phyloP scores from a whole-genome alignment of 257 asterid species.

The Nicotiana tomentosiformis region DNA sequence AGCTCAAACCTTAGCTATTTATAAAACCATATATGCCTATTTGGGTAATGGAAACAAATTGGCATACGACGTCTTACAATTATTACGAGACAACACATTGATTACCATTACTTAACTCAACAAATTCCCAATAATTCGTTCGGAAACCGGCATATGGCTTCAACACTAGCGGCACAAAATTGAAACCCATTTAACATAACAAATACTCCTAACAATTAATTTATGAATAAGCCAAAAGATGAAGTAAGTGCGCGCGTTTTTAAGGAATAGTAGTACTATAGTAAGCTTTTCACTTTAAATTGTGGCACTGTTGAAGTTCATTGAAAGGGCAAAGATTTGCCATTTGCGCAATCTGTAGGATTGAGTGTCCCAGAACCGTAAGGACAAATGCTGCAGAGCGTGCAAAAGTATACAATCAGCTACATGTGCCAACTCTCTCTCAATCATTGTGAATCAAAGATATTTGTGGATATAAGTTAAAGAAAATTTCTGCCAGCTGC shows the following conservation, averaged over 20 bases:
- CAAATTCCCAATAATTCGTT: background rate
- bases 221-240: no score
- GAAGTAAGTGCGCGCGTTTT: no score
- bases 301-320: background rate
- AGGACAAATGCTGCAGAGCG: background rate
- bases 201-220: no score
- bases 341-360: background rate
- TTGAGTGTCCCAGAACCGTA: background rate
- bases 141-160: no score
- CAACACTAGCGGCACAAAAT: no score
- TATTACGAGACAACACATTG: background rate
- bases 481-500: background rate
- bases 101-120: background rate
- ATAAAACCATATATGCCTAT: background rate
- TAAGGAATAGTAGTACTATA: background rate
- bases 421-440: background rate
- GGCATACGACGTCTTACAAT: background rate
- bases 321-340: background rate
- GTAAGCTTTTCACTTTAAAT: background rate
- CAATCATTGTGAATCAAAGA: conserved; percentile 9
- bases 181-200: no score
- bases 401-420: background rate
- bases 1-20: background rate
- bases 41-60: background rate
- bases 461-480: background rate